Evolutionary conservation across 257 asterid genomes (phyloP).

Genomic region (Rauvolfia tetraphylla): DNA sequence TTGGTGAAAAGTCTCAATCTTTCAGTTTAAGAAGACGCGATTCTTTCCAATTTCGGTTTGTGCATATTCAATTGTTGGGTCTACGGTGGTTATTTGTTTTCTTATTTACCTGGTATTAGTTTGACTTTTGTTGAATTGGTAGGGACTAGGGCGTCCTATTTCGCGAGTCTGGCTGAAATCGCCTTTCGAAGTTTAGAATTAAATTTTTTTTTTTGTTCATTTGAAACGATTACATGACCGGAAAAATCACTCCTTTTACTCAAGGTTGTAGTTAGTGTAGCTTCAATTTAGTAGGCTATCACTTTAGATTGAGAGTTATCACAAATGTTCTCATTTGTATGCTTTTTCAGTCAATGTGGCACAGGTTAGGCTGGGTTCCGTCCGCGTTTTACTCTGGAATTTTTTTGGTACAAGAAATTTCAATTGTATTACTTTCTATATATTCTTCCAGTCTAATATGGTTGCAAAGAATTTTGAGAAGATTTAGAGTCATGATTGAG

Average conservation of each 20-base stretch:
- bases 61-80: background rate
- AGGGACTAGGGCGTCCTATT: background rate
- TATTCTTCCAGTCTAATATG: background rate
- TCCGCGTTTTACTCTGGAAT: background rate
- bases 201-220: background rate
- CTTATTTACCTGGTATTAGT: background rate
- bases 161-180: background rate
- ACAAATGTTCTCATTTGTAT: background rate
- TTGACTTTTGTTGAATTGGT: background rate
- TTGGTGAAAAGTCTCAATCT: background rate
- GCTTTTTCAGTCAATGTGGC: background rate
- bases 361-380: background rate
- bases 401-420: background rate
- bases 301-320: background rate
- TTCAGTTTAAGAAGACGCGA: background rate
- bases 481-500: background rate
- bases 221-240: background rate
- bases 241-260: background rate
- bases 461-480: background rate
- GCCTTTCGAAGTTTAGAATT: background rate
- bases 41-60: background rate
- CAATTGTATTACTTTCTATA: background rate
- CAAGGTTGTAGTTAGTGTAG: background rate
- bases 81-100: background rate
- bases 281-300: background rate